A percentile compares a stretch with the other conserved stretches of the same genome.
phyloP scores from a whole-genome alignment of 164 flowering plant genomes.

The Annona squamosa region DNA sequence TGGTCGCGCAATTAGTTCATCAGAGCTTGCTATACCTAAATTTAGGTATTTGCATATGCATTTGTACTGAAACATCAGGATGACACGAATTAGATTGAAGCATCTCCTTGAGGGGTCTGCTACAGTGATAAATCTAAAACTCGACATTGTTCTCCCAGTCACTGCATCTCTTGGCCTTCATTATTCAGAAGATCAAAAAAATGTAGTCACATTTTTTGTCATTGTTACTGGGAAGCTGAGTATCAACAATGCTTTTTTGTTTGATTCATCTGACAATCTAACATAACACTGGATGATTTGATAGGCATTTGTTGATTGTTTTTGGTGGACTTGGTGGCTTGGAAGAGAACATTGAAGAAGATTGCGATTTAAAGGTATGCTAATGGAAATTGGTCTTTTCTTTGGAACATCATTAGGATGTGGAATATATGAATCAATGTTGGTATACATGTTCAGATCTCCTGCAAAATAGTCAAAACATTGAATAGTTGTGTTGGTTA shows the following conservation, averaged over 20 bases:
- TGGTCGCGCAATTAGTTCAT: slow-evolving; percentile 59
- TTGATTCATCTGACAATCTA: not conserved
- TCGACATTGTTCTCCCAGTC: not conserved
- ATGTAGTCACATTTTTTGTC: not conserved
- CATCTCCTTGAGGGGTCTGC: not conserved
- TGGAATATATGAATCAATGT: not conserved
- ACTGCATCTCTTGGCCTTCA: not conserved
- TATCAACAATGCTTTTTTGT: too few relatives aligned
- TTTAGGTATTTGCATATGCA: slow-evolving; percentile 48
- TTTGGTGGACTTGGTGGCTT: slow-evolving; percentile 99
- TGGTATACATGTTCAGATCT: not conserved
- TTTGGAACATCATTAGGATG: not conserved
- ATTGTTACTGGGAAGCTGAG: not conserved
- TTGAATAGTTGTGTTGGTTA: too few relatives aligned
- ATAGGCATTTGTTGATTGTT: slow-evolving; percentile 83
- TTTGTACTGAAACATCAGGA: not conserved
- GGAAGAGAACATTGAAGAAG: slow-evolving; percentile 88
- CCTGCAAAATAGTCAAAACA: not conserved
- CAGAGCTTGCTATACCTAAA: slow-evolving; percentile 62
- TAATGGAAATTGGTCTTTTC: not conserved
- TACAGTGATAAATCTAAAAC: not conserved
- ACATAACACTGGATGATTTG: not conserved
- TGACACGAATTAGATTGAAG: not conserved
- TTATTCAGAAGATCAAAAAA: not conserved
- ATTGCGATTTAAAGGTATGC: slow-evolving; percentile 56